Base-by-base conservation (phyloP, 805 yeast genomes). In the Candida suzukii region DNA sequence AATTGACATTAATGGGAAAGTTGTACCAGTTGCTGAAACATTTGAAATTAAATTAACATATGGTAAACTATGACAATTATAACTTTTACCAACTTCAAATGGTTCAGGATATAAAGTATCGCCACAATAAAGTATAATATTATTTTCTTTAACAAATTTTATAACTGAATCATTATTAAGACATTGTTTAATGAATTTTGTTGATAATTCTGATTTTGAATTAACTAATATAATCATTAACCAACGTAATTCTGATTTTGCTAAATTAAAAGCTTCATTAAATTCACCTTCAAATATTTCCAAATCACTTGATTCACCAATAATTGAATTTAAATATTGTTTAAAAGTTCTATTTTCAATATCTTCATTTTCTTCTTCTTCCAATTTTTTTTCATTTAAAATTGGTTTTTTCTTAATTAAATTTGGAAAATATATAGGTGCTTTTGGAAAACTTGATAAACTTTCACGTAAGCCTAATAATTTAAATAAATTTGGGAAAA, bases 101-200 rank as follows among this genome's bases (percentile, higher is more conserved):
- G 84, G 74, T 56, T 84, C 91, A 1, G 81, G 70, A 47, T 78
- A 78, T 14, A 68, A 60, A 20, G 76, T 78, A 47, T 80, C 77
- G 0, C 86, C 85, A 31, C 83, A 71, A 70, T 82, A 84, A 1
- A 82, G 65, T 1, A 77, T 46, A n/a, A 75, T 43, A 36, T 80
- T 68, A 32, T 73, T 66, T 2, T 61, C 60, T 34, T 58, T 56
- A 36, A 68, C 46, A 35, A 60, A 56, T 27, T 66, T 53, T 14
- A 70, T 55, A 28, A 78, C 74, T 25, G 58, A 52, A 1, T 61
- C 69, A 48, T 73, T 73, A 38, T 71, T 66, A 32, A 79, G 52
- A 11, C 77, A 61, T 18, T 61, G 63, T 20, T 70, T 66, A 41
- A 78, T 54, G 28, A 78, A 66, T 2, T 55, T 56, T 4, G 54